Evolutionary conservation across 805 yeast genomes (phyloP).

Genomic region (Ogataea pilisensis): DNA sequence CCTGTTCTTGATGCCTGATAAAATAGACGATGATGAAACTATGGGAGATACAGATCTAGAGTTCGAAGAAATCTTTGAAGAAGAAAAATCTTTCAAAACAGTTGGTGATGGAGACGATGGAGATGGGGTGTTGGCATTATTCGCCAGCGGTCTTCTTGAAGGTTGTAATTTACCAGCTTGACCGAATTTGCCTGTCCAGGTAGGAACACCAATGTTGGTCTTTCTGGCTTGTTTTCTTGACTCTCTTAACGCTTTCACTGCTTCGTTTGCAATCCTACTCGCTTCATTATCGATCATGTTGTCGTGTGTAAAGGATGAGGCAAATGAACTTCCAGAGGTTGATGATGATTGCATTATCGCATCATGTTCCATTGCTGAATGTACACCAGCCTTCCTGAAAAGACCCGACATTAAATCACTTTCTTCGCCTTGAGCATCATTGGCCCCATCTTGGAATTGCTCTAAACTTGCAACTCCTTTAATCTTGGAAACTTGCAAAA

Average conservation of each 20-base stretch:
- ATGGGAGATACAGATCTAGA: constrained; percentile 4
- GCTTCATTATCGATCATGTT: constrained; percentile 63
- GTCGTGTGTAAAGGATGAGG: constrained; percentile 41
- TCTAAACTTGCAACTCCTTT: constrained; percentile 74
- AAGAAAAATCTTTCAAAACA: not conserved
- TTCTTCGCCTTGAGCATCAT: constrained; percentile 38
- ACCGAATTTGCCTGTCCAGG: constrained; percentile 96
- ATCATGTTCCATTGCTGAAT: constrained; percentile 75
- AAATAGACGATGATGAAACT: constrained; percentile 45
- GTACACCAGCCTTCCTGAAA: constrained; percentile 60
- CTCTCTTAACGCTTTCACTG: constrained; percentile 54
- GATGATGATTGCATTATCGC: constrained; percentile 49
- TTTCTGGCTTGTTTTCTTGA: constrained; percentile 52
- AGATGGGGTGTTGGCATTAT: not conserved
- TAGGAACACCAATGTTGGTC: constrained; percentile 71
- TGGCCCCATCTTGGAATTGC: constrained; percentile 49
- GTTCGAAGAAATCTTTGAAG: not conserved
- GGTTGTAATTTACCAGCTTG: constrained; percentile 53
- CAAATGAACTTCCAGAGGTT: constrained; percentile 3
- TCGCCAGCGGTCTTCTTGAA: not conserved
- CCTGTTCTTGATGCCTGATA: constrained; percentile 44
- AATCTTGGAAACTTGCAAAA: constrained; percentile 56
- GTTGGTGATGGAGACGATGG: not conserved
- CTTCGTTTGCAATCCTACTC: constrained; percentile 53
- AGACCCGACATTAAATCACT: constrained; percentile 70